A percentile compares a stretch with the other conserved stretches of the same genome.
Evolutionary conservation across 345 rosid species (phyloP).

Genomic region (Anastatica hierochuntica): DNA sequence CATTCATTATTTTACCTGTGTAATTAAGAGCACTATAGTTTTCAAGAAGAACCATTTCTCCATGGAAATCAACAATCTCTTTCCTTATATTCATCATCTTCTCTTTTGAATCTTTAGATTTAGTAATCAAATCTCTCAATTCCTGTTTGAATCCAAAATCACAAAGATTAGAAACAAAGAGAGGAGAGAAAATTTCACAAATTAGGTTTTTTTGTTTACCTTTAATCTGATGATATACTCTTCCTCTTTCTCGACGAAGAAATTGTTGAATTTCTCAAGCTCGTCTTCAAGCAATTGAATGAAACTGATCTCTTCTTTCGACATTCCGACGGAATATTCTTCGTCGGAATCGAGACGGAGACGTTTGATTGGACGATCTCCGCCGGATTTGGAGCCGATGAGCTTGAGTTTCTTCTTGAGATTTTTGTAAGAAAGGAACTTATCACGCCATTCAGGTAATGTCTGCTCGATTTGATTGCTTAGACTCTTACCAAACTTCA

Average conservation of each 20-base stretch:
- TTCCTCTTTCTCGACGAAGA: slow-evolving; percentile 95
- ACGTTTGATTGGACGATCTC: slow-evolving; percentile 48
- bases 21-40: slow-evolving; percentile 97
- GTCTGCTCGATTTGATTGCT: slow-evolving; percentile 97
- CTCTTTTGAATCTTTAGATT: slow-evolving; percentile 44
- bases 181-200: too few species aligned
- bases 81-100: slow-evolving; percentile 55
- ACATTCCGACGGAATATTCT: slow-evolving; percentile 5
- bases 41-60: slow-evolving; percentile 95
- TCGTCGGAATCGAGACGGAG: slow-evolving; percentile 36
- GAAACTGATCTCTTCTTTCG: slow-evolving; percentile 64
- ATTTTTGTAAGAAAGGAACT: slow-evolving; percentile 91
- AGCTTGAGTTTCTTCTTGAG: slow-evolving; percentile 83
- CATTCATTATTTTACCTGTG: slow-evolving; percentile 47
- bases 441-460: slow-evolving; percentile 90
- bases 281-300: slow-evolving; percentile 61
- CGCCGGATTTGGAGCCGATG: slow-evolving; percentile 32
- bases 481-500: slow-evolving; percentile 96
- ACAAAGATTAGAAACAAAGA: too few species aligned
- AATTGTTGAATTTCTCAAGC: slow-evolving; percentile 82
- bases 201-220: slow-evolving; percentile 23
- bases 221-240: slow-evolving; percentile 87
- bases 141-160: slow-evolving; percentile 32
- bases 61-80: slow-evolving; percentile 89
- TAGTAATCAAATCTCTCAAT: slow-evolving; percentile 53